Percentiles rank a stretch among this genome's conserved stretches.
These are phyloP conservation scores for Debaryomyces hansenii DNA, from an alignment of 805 yeast species.

Conservation along the genomic window DNA sequence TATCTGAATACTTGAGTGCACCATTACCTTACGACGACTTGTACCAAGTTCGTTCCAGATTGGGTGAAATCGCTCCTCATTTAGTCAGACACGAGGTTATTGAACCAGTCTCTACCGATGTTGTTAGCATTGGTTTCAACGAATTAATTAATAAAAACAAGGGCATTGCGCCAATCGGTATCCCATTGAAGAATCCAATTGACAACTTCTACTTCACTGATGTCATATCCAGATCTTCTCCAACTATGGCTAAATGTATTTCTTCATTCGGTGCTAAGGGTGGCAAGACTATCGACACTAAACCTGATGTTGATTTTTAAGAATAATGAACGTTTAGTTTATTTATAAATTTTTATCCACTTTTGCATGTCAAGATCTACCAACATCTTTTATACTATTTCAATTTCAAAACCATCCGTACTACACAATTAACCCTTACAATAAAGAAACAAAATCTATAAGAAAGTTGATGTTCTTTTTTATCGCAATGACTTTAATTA, in stretches of 20 bases:
- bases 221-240: constrained; percentile 81
- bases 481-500: neutral
- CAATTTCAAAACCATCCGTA: neutral
- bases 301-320: constrained; percentile 40
- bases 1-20: constrained; percentile 71
- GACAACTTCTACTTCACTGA: constrained; percentile 87
- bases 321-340: neutral
- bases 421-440: neutral
- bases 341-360: neutral
- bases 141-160: constrained; percentile 40
- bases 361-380: constrained; percentile 1
- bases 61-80: constrained; percentile 79
- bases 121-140: constrained; percentile 58
- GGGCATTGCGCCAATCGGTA: constrained; percentile 39
- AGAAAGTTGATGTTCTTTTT: neutral
- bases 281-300: constrained; percentile 55
- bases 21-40: constrained; percentile 76
- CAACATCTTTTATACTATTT: neutral
- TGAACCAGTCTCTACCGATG: constrained; percentile 62
- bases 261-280: constrained; percentile 67
- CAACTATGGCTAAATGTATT: constrained; percentile 88
- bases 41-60: constrained; percentile 64
- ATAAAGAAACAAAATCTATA: neutral
- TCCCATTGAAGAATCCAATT: constrained; percentile 65
- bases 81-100: constrained; percentile 71